Conservation (phyloP, 768 basidiomycete species). For the Lanmaoa pseudosensibilis region DNA sequence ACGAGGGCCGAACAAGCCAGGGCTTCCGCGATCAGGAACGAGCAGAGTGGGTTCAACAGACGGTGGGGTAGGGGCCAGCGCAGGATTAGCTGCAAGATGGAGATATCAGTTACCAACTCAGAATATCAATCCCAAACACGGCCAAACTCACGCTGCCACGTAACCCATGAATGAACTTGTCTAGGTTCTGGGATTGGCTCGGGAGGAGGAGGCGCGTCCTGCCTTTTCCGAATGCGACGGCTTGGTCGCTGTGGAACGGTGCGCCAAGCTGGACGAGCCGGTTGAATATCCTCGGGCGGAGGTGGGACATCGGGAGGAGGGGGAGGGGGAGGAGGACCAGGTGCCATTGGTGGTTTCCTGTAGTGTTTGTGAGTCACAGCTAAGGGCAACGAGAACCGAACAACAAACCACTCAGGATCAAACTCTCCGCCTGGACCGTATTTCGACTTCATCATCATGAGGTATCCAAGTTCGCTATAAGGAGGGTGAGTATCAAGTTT, state of each 20-base stretch:
- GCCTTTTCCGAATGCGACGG: conserved; percentile 46
- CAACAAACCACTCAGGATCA: conserved; percentile 70
- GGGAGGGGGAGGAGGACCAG: conserved; percentile 42
- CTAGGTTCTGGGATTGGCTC: conserved; percentile 41
- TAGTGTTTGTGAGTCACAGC: not conserved
- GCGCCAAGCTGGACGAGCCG: conserved; percentile 62
- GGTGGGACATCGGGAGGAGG: conserved; percentile 46
- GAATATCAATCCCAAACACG: conserved; percentile 9
- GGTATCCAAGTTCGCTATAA: conserved; percentile 69
- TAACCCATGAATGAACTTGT: conserved; percentile 53
- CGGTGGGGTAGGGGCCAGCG: conserved; percentile 57
- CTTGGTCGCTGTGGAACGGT: conserved; percentile 40
- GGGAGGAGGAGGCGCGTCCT: conserved; percentile 36
- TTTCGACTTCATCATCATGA: conserved; percentile 69
- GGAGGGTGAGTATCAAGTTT: conserved; percentile 4
- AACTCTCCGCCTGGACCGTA: conserved; percentile 87
- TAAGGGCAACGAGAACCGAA: not conserved
- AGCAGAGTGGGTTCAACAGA: conserved; percentile 58
- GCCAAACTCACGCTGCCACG: conserved; percentile 62
- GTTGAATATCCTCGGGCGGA: conserved; percentile 44
- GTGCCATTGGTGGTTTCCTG: conserved; percentile 45
- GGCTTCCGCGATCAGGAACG: conserved; percentile 57
- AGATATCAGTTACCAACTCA: conserved; percentile 2
- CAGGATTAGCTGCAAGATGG: conserved; percentile 53
- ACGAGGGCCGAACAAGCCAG: conserved; percentile 77